Percentiles rank a stretch among this genome's conserved stretches.
Conservation (phyloP, 495 filamentous ascomycete species). For the Penicillium bovifimosum region DNA sequence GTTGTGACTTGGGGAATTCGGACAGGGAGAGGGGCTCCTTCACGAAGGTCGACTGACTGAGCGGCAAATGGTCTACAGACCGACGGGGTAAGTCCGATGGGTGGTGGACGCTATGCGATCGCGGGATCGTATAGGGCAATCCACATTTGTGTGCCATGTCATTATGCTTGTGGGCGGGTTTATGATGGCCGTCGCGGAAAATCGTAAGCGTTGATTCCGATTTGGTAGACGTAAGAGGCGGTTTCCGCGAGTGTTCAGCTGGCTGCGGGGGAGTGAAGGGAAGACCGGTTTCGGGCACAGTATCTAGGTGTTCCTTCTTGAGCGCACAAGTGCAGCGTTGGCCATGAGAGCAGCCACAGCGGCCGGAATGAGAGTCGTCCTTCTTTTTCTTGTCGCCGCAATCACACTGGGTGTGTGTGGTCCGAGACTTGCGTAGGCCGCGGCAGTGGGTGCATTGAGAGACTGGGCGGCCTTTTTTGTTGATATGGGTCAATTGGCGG, state of each 20-base stretch:
- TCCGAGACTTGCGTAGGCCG: constrained; percentile 92
- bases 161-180: constrained; percentile 84
- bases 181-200: constrained; percentile 91
- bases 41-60: constrained; percentile 40
- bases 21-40: constrained; percentile 29
- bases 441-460: constrained; percentile 98
- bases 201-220: constrained; percentile 81
- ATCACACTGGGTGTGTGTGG: constrained; percentile 93
- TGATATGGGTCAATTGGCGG: constrained; percentile 89
- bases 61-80: constrained; percentile 63
- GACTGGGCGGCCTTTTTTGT: constrained; percentile 96
- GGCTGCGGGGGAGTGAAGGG: constrained; percentile 28
- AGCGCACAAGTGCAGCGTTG: constrained; percentile 85
- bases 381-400: constrained; percentile 81
- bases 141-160: constrained; percentile 79
- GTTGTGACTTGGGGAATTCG: constrained; percentile 20
- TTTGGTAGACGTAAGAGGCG: constrained; percentile 72
- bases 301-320: constrained; percentile 83
- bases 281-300: constrained; percentile 25
- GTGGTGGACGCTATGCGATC: constrained; percentile 65
- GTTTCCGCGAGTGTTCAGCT: constrained; percentile 51
- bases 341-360: constrained; percentile 87
- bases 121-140: constrained; percentile 72
- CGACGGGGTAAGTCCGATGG: constrained; percentile 52
- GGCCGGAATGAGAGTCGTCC: constrained; percentile 57